phyloP scores from a whole-genome alignment of 2,329 filamentous ascomycete species.

The Sarocladiaceae sp. region DNA sequence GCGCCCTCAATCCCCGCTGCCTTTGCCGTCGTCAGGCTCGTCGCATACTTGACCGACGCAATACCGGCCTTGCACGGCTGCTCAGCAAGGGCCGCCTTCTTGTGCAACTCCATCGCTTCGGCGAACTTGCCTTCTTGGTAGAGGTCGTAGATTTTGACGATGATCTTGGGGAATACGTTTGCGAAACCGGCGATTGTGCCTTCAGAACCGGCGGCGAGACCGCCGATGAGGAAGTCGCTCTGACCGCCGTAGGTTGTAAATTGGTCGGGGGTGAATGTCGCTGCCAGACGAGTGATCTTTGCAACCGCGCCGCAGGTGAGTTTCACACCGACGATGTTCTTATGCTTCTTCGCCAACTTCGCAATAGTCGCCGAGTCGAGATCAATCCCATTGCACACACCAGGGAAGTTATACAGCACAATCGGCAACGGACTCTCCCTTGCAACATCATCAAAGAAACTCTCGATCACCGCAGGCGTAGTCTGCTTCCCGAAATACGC shows the following conservation, averaged over 20 bases:
- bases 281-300: slow-evolving; percentile 54
- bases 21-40: slow-evolving; percentile 53
- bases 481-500: slow-evolving; percentile 64
- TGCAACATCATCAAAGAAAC: slow-evolving; percentile 57
- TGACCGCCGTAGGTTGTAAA: slow-evolving; percentile 60
- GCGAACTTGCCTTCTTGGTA: slow-evolving; percentile 52
- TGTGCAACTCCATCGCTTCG: slow-evolving; percentile 58
- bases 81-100: slow-evolving; percentile 61
- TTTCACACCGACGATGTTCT: slow-evolving; percentile 60
- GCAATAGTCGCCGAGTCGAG: slow-evolving; percentile 59
- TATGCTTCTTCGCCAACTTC: slow-evolving; percentile 4
- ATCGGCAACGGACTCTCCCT: slow-evolving; percentile 49
- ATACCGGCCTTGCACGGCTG: slow-evolving; percentile 63
- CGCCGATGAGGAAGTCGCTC: slow-evolving; percentile 65
- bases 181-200: slow-evolving; percentile 61
- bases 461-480: slow-evolving; percentile 49
- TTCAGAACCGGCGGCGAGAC: slow-evolving; percentile 51
- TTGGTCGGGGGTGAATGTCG: slow-evolving; percentile 15
- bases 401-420: slow-evolving; percentile 66
- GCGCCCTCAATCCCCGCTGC: slow-evolving; percentile 57
- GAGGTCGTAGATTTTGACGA: slow-evolving; percentile 56
- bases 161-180: slow-evolving; percentile 56
- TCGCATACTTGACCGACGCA: slow-evolving; percentile 65
- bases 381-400: slow-evolving; percentile 64
- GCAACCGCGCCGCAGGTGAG: slow-evolving; percentile 60